Base-by-base conservation (phyloP, 2,329 filamentous ascomycete species). In the Colletotrichum liriopes region DNA sequence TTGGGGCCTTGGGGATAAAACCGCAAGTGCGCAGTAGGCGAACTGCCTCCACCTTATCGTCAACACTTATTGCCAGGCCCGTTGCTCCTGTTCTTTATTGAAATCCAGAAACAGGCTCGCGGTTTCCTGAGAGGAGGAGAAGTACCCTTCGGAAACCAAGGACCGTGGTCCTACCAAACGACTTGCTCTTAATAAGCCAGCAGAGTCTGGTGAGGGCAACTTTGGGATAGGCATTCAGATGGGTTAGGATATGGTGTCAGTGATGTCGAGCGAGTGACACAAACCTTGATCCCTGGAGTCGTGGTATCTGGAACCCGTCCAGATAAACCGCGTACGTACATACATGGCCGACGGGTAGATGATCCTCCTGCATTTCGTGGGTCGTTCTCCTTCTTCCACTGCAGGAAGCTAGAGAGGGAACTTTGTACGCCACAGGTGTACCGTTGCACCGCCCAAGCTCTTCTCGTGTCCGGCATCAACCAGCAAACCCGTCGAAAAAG, bases 331-430 rank as follows among this genome's bases (percentile, higher is more conserved):
- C 63, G n/a, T 32, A 26, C 32, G 39, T 55, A 45, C 59, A 64
- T 49, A 32, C 61, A 47, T 41, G 23, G 32, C 49, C 32, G 65
- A 39, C 29, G 14, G 56, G 41, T 56, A 63, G 52, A 59, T 47
- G 39, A 35, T 39, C 49, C n/a, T 56, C 18, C 51, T 65, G 66
- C 39, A 51, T 41, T 45, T 51, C 45, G 11, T 63, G 51, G 41
- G 52, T 41, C 32, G 14, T 43, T 16, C 37, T 35, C 52, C 47
- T 55, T 26, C 67, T 60, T 55, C 23, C 47, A 70, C 37, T 39
- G 71, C 58, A 60, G 55, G 47, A 66, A 59, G 66, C 65, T 62
- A 62, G 51, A 29, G 41, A 65, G 26, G 39, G 32, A 71, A 73
- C 61, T 71, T 62, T 73, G 67, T 66, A 26, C 51, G 66, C 39